Evolutionary conservation across 139 green algal genomes (phyloP).

Genomic region (Picochlorum sp.): DNA sequence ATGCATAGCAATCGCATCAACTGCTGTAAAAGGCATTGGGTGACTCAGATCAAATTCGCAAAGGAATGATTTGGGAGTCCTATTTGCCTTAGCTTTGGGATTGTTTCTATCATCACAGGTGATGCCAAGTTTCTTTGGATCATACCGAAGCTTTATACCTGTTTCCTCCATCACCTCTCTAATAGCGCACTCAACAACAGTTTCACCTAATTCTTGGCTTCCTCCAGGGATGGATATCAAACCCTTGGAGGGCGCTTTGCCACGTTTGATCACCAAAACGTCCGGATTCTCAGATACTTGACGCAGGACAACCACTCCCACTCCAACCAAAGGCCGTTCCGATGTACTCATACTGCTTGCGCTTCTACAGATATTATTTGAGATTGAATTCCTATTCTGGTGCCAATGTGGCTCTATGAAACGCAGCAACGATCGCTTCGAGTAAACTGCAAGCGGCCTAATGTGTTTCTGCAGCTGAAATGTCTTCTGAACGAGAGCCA

Average conservation of each 20-base stretch:
- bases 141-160: background rate
- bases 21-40: slow-evolving; percentile 1
- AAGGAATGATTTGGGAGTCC: background rate
- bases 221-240: slow-evolving; percentile 6
- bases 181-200: slow-evolving; percentile 13
- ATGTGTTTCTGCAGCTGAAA: too few relatives aligned
- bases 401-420: too few relatives aligned
- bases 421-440: too few relatives aligned
- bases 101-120: background rate
- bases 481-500: too few relatives aligned
- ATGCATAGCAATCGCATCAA: slow-evolving; percentile 12
- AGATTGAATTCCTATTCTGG: too few relatives aligned
- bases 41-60: background rate
- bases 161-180: slow-evolving; percentile 11
- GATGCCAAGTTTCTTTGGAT: background rate
- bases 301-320: slow-evolving; percentile 7
- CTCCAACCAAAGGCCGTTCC: background rate
- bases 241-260: slow-evolving; percentile 4
- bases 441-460: too few relatives aligned
- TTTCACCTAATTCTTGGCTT: slow-evolving; percentile 10
- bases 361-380: too few relatives aligned
- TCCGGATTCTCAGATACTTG: background rate
- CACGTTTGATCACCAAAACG: slow-evolving; percentile 9
- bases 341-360: background rate
- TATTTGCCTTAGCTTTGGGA: background rate